Conservation (phyloP, 805 yeast species). For the Nakazawaea holstii region DNA sequence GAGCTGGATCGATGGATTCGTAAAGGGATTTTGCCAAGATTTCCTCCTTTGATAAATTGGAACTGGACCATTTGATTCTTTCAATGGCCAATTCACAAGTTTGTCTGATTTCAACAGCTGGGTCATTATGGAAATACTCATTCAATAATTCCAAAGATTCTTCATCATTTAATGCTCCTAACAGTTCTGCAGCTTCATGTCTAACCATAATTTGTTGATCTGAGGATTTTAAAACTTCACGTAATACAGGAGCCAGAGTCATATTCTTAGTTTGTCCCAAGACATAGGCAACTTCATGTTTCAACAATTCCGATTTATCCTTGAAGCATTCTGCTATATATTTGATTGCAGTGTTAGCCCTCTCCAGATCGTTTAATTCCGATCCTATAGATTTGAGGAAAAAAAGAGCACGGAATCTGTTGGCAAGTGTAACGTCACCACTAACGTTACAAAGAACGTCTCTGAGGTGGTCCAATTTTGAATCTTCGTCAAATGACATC, state of each 20-base stretch:
- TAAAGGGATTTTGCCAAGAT: conserved; percentile 69
- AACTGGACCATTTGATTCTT: conserved; percentile 88
- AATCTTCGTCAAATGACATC: conserved; percentile 17
- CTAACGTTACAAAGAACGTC: conserved; percentile 60
- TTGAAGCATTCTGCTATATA: conserved; percentile 81
- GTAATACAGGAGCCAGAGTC: conserved; percentile 69
- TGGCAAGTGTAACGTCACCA: conserved; percentile 73
- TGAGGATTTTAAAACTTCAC: conserved; percentile 59
- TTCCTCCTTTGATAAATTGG: conserved; percentile 62
- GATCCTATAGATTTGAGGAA: conserved; percentile 83
- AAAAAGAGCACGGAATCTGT: conserved; percentile 91
- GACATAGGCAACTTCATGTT: conserved; percentile 97
- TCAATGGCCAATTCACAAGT: conserved; percentile 97
- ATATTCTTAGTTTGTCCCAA: conserved; percentile 91
- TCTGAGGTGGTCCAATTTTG: conserved; percentile 58
- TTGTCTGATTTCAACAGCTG: conserved; percentile 80
- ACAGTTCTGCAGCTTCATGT: conserved; percentile 98
- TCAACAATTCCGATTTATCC: conserved; percentile 82
- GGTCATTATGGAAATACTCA: conserved; percentile 65
- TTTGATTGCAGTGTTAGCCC: conserved; percentile 63
- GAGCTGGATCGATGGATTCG: conserved; percentile 95
- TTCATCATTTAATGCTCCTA: conserved; percentile 89
- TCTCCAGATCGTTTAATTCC: conserved; percentile 48
- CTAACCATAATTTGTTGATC: conserved; percentile 92
- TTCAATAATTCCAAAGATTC: conserved; percentile 64